Evolutionary conservation across 257 asterid species (phyloP).

Genomic region (Misopates orontium): DNA sequence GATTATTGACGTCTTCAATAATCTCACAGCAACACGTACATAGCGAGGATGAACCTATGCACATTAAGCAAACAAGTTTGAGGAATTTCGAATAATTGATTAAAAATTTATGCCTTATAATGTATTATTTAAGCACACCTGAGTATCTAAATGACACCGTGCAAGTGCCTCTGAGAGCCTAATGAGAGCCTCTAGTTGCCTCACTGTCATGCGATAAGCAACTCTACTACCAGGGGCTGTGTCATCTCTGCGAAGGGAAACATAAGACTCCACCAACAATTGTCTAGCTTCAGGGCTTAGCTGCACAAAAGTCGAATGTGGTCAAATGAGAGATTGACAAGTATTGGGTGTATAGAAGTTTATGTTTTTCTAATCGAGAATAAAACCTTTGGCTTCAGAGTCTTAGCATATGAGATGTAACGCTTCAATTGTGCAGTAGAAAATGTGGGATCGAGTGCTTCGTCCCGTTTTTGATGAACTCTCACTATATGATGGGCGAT

Average conservation of each 20-base stretch:
- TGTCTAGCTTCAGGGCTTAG: conserved; percentile 71
- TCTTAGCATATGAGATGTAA: conserved; percentile 83
- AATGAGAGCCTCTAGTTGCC: conserved; percentile 92
- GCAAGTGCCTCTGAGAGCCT: conserved; percentile 99
- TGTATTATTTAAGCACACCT: conserved; percentile 51
- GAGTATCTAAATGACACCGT: conserved; percentile 72
- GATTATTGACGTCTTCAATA: conserved; percentile 87
- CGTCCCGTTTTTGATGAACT: conserved; percentile 83
- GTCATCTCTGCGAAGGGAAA: conserved; percentile 84
- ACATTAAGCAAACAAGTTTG: conserved; percentile 24
- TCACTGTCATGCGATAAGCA: conserved; percentile 98
- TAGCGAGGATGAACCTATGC: conserved; percentile 71
- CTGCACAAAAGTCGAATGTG: conserved; percentile 46
- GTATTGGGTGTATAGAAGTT: neutral
- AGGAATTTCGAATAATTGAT: neutral
- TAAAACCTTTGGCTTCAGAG: conserved; percentile 87
- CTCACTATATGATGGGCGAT: conserved; percentile 95
- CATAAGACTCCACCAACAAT: conserved; percentile 88
- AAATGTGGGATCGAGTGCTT: conserved; percentile 84
- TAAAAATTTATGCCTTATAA: neutral
- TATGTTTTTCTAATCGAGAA: neutral
- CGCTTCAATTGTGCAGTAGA: conserved; percentile 83
- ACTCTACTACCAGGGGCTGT: conserved; percentile 94
- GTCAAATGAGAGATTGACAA: conserved; percentile 24
- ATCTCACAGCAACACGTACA: conserved; percentile 72